Evolutionary conservation across 2,329 filamentous ascomycete genomes (phyloP), one percentile per base, ranked within the genome.

Genomic region (Gliomastix tumulicola): DNA sequence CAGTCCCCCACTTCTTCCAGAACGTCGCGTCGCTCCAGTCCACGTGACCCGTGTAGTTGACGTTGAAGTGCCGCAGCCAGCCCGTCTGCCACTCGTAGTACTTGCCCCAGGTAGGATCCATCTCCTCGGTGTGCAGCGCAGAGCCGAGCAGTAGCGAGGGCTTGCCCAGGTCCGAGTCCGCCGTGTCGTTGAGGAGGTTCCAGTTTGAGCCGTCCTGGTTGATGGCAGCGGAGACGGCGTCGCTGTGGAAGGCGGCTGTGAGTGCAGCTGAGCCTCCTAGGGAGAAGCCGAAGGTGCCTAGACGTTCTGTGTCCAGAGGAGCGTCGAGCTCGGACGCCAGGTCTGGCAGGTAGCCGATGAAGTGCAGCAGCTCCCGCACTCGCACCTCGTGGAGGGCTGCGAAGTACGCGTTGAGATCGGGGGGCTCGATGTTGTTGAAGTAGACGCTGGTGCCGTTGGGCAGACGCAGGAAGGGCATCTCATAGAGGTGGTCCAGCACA

Each of bases 401-500:
- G 16, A 34, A n/a, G 32, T 18, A 18, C 17, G 13, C 32, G 20
- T n/a, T 7, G 7, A 11, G 18, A 8, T 6, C 6, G 13, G 13
- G 13, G n/a, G 21, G 17, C n/a, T 15, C n/a, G 7, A 15, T 21
- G 13, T n/a, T 20, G 4, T 48, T 32, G 5, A 50, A 50, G 4
- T 34, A 30, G 6, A 54, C 40, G 4, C 44, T 46, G 0, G 51
- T 53, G 11, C 51, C 51, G 16, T 55, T 53, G 4, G 52, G 50
- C 8, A 42, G 51, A 7, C 44, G 41, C 10, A 55, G 20, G 35
- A 48, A 54, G 0, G 51, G 48, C 35, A 53, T 51, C 39, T 54
- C 50, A 12, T 41, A 50, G 3, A 49, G 42, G 19, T 55, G 52
- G 21, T 55, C 51, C 15, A 53, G 32, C 9, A 46, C 50, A 17